phyloP scores from a whole-genome alignment of 176 grass and related monocot genomes.

The Poa annua region DNA sequence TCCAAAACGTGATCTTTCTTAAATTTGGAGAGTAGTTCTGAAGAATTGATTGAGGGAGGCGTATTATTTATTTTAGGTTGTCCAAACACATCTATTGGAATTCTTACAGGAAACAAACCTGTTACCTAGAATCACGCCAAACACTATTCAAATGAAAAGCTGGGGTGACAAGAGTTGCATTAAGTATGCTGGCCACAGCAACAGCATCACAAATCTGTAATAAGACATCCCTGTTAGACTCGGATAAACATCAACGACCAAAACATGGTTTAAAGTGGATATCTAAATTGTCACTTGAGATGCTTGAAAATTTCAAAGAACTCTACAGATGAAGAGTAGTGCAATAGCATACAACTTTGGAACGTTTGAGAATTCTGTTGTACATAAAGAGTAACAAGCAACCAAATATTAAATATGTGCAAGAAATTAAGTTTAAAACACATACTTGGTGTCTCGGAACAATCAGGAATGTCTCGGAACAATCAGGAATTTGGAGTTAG shows the following conservation, averaged over 20 bases:
- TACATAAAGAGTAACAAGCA: background rate
- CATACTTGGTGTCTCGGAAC: background rate
- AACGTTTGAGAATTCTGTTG: background rate
- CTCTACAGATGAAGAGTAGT: background rate
- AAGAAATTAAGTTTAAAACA: constrained; percentile 12
- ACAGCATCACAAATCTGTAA: constrained; percentile 95
- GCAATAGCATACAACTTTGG: background rate
- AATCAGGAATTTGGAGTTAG: background rate
- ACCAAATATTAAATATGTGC: background rate
- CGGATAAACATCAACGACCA: background rate
- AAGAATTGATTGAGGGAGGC: background rate
- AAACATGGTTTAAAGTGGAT: constrained; percentile 23
- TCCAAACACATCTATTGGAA: background rate
- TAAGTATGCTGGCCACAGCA: constrained; percentile 81
- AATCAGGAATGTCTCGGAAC: too few species aligned
- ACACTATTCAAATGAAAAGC: constrained; percentile 95
- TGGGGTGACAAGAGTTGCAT: constrained; percentile 94
- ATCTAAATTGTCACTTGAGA: background rate
- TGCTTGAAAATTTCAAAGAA: background rate
- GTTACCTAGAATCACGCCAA: constrained; percentile 94
- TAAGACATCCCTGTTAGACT: constrained; percentile 37
- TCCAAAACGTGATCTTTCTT: background rate
- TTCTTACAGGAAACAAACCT: constrained; percentile 28
- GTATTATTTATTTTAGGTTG: background rate
- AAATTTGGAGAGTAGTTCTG: background rate